Evolutionary conservation across 1,284 basidiomycete genomes (phyloP).

Genomic region (Papiliotrema terrestris): DNA sequence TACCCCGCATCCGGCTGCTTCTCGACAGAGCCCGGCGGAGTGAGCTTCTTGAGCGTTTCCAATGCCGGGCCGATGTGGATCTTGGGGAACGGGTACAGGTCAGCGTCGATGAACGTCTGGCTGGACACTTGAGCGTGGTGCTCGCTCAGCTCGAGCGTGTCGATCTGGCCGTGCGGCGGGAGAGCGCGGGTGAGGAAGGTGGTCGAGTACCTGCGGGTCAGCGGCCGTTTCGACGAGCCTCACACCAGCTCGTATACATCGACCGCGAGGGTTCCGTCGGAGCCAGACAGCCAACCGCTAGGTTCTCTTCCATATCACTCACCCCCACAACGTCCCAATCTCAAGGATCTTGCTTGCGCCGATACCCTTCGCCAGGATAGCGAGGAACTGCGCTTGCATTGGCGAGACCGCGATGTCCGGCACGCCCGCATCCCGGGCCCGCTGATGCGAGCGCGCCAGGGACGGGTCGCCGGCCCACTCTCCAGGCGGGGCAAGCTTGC

Average conservation of each 20-base stretch:
- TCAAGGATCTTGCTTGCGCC: slow-evolving; percentile 36
- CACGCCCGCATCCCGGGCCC: slow-evolving; percentile 31
- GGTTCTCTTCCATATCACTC: slow-evolving; percentile 8
- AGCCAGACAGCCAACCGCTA: too few relatives aligned
- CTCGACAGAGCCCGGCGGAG: slow-evolving; percentile 21
- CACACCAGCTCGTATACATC: too few relatives aligned
- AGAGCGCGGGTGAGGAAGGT: slow-evolving; percentile 33
- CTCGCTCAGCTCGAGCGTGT: slow-evolving; percentile 37
- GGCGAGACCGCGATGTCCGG: slow-evolving; percentile 32
- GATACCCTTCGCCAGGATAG: slow-evolving; percentile 29
- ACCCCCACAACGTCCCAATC: slow-evolving; percentile 43
- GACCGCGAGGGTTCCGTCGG: too few relatives aligned
- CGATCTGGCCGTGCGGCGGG: slow-evolving; percentile 36
- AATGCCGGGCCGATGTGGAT: slow-evolving; percentile 35
- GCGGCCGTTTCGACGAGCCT: not conserved
- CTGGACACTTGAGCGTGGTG: slow-evolving; percentile 35
- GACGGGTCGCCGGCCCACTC: slow-evolving; percentile 20
- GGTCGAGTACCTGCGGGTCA: slow-evolving; percentile 32
- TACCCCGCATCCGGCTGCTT: slow-evolving; percentile 24
- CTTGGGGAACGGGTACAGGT: slow-evolving; percentile 40
- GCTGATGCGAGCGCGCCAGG: slow-evolving; percentile 10
- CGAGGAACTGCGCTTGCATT: slow-evolving; percentile 39
- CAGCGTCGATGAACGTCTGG: slow-evolving; percentile 35
- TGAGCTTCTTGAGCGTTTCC: slow-evolving; percentile 23
- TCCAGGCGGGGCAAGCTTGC: slow-evolving; percentile 17